Conservation (phyloP, 2,329 filamentous ascomycete species). For the Hypomyces perniciosus region DNA sequence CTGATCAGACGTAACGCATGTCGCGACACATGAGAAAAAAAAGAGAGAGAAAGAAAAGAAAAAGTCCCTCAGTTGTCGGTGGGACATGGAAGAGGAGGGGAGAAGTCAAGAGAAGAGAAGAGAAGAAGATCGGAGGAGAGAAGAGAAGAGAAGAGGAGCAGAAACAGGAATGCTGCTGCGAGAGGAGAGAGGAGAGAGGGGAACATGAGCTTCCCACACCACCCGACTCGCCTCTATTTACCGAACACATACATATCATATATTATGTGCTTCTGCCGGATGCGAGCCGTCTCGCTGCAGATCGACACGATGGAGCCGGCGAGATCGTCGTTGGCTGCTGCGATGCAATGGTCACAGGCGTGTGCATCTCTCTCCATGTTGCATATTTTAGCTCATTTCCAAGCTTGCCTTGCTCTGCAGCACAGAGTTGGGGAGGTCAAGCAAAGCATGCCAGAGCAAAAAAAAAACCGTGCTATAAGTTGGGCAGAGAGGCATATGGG, state of each 20-base stretch:
- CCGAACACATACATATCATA: too few species aligned
- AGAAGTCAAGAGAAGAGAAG: not conserved
- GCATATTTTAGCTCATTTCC: not conserved
- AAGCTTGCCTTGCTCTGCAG: not conserved
- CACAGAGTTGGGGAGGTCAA: not conserved
- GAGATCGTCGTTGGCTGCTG: too few species aligned
- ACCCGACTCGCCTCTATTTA: too few species aligned
- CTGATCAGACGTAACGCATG: not conserved
- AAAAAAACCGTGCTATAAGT: too few species aligned
- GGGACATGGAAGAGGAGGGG: not conserved
- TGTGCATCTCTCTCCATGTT: not conserved
- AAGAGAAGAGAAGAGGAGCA: not conserved
- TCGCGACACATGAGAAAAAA: not conserved
- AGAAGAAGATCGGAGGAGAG: not conserved
- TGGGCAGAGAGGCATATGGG: too few species aligned
- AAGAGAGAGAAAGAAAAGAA: not conserved
- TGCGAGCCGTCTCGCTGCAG: constrained; percentile 9
- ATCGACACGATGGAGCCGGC: not conserved
- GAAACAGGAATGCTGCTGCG: not conserved
- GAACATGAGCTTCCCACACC: not conserved
- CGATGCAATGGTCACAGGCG: too few species aligned
- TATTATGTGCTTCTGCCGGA: not conserved
- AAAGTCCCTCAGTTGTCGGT: not conserved
- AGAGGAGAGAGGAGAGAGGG: not conserved
- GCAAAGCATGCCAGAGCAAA: not conserved